Conservation (phyloP, 1,284 basidiomycete species). For the Afroboletus lepidellus region DNA sequence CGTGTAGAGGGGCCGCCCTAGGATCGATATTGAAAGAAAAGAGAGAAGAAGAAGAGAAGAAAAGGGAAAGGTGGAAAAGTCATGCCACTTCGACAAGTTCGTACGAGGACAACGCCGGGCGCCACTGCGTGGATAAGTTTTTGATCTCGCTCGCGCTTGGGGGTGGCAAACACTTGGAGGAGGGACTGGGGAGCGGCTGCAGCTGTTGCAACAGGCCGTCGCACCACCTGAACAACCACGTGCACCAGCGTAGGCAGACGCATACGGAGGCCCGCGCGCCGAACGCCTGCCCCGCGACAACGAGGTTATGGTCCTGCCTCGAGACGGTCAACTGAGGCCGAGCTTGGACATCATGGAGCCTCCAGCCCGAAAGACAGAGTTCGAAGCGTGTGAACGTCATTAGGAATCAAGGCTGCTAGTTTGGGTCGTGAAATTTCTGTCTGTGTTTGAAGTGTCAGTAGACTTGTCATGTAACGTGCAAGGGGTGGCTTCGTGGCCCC, state of each 20-base stretch:
- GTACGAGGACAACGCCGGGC: background rate
- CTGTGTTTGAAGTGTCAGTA: slow-evolving; percentile 10
- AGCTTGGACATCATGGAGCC: slow-evolving; percentile 23
- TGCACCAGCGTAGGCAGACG: slow-evolving; percentile 27
- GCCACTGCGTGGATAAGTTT: slow-evolving; percentile 4
- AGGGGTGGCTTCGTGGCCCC: background rate
- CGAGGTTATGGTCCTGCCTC: slow-evolving; percentile 26
- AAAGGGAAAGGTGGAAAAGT: background rate
- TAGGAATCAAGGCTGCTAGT: background rate
- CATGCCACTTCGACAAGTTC: slow-evolving; percentile 1
- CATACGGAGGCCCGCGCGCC: slow-evolving; percentile 24
- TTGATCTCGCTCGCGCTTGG: slow-evolving; percentile 4
- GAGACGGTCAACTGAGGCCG: slow-evolving; percentile 26
- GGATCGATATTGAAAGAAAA: background rate
- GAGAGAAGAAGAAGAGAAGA: background rate
- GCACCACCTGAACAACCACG: slow-evolving; percentile 21
- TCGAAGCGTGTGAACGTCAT: slow-evolving; percentile 32
- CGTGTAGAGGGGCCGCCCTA: background rate
- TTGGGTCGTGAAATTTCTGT: background rate
- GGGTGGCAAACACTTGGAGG: background rate
- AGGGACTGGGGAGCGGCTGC: background rate
- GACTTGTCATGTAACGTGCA: background rate
- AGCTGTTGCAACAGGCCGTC: slow-evolving; percentile 10
- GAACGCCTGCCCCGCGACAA: slow-evolving; percentile 29
- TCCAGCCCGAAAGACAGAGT: slow-evolving; percentile 25